Evolutionary conservation across 2,329 filamentous ascomycete genomes (phyloP).

Genomic region (Sporothrix pallida): DNA sequence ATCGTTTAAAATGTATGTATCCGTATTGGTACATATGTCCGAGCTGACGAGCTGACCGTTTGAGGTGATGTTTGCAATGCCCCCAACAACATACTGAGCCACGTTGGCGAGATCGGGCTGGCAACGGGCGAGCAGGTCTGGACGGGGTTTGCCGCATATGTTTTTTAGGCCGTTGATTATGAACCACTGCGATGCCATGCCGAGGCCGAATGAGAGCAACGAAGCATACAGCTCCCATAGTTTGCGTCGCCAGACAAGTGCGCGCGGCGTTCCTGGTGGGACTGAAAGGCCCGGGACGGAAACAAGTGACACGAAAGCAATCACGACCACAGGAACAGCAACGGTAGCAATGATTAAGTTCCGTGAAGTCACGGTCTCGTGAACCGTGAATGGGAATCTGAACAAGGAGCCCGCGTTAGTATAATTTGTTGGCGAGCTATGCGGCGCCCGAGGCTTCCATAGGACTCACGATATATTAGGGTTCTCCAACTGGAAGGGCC

Average conservation of each 20-base stretch:
- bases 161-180: slow-evolving; percentile 88
- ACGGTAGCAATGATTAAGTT: slow-evolving; percentile 69
- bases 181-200: slow-evolving; percentile 74
- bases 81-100: slow-evolving; percentile 66
- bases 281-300: slow-evolving; percentile 76
- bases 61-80: slow-evolving; percentile 57
- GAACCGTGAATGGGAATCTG: slow-evolving; percentile 70
- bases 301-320: slow-evolving; percentile 70
- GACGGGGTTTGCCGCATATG: slow-evolving; percentile 78
- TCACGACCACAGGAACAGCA: slow-evolving; percentile 68
- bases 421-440: neutral
- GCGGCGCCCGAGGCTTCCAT: neutral
- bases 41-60: slow-evolving; percentile 75
- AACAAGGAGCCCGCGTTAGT: neutral
- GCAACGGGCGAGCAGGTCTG: slow-evolving; percentile 70
- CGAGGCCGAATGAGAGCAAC: slow-evolving; percentile 79
- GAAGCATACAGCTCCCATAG: slow-evolving; percentile 90
- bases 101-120: slow-evolving; percentile 72
- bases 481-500: slow-evolving; percentile 75
- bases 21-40: slow-evolving; percentile 73
- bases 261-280: slow-evolving; percentile 64
- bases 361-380: slow-evolving; percentile 74
- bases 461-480: slow-evolving; percentile 71
- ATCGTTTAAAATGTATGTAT: slow-evolving; percentile 69
- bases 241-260: slow-evolving; percentile 77